Percentiles rank a stretch among this genome's conserved stretches.
Evolutionary conservation across 108 stramenopile genomes (phyloP).

Genomic region (Skeletonema tropicum): DNA sequence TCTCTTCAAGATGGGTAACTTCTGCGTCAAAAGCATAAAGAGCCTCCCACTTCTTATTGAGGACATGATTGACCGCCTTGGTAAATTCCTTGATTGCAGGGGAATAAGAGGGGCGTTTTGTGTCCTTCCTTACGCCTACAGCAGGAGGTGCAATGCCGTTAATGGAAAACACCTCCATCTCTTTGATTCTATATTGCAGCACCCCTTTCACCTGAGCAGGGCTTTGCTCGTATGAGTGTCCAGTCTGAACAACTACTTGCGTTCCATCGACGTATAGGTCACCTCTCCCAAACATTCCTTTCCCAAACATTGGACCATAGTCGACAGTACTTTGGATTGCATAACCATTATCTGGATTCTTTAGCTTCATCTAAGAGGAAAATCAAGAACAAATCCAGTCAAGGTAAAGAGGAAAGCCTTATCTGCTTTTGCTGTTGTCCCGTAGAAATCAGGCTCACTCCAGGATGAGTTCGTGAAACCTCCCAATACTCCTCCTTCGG

Average conservation of each 20-base stretch:
- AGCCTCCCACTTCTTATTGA: conserved; percentile 3
- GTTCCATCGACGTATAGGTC: background rate
- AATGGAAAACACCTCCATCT: background rate
- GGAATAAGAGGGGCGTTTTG: background rate
- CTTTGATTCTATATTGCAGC: background rate
- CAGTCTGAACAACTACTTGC: background rate
- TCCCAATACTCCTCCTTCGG: background rate
- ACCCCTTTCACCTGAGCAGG: background rate
- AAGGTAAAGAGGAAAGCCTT: background rate
- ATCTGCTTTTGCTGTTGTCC: background rate
- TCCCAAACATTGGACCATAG: background rate
- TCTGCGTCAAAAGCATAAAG: background rate
- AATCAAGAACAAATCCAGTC: background rate
- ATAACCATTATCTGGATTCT: background rate
- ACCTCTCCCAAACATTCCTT: too few species aligned
- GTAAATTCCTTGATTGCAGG: conserved; percentile 3
- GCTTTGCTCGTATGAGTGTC: background rate
- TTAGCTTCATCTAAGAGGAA: background rate
- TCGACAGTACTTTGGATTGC: background rate
- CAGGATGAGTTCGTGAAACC: background rate
- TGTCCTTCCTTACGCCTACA: background rate
- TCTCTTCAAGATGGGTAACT: background rate
- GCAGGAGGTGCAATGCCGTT: background rate
- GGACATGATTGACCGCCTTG: background rate
- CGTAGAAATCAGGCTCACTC: background rate